Base-by-base conservation (phyloP, 2,329 filamentous ascomycete genomes). In the Penicillium sp. region DNA sequence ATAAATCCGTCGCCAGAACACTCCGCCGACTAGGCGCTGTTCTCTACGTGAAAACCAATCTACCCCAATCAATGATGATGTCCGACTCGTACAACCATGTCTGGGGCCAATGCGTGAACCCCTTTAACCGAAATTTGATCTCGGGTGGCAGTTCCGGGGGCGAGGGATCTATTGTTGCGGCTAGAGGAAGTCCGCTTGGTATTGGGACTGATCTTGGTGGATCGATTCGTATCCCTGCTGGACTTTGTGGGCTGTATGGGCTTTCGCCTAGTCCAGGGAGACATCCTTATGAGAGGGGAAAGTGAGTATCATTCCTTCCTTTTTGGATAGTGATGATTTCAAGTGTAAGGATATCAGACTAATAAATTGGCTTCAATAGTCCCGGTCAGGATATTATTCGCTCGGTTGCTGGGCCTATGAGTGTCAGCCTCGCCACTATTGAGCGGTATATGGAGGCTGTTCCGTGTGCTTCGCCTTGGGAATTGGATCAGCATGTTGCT, bases 201-300 rank as follows among this genome's bases (percentile, higher is more conserved):
- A 81, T 83, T 65, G 82, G 82, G 2, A 84, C 82, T 1, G 82
- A 84, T 56, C 64, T 71, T 56, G 82, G 82, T 21, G 82, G 82
- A 31, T 80, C 76, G 22, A 81, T 84, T 52, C 76, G 83, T 1
- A 83, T 85, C 45, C 83, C 83, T 1, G 76, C 81, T 11, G 81
- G 80, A 8, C 81, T 85, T 72, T 81, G 83, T 54, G 83, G 83
- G 1, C 61, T 84, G 1, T 85, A 79, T 62, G 82, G 80, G 0
- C 62, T 80, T 27, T 74, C 74, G 43, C 76, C 78, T 1, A 78
- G 74, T 4, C 62, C 64, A 0, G 72, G 70, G 14, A 66, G 72
- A 42, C 61, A 76, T 19, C 74, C 74, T 1, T 76, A 75, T 49
- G 57, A 72, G 70, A 61, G 70, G 61, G 54, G 69, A 66, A 64